phyloP scores from a whole-genome alignment of 225 moss, liverwort and hornwort species.

The Marchantia polymorpha region DNA sequence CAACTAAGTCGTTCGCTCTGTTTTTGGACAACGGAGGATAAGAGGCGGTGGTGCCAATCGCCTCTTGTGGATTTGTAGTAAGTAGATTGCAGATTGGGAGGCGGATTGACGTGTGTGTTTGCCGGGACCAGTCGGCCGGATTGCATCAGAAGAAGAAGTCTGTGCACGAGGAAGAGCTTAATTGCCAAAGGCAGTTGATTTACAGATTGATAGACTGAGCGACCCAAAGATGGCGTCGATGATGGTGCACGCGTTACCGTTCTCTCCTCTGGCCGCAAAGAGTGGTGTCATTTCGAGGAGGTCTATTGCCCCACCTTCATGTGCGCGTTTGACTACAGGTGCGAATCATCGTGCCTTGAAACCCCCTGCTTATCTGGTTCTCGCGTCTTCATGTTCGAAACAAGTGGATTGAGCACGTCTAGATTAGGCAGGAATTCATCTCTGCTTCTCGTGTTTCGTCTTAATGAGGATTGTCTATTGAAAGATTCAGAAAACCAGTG shows the following conservation, averaged over 20 bases:
- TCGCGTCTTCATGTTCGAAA: background rate
- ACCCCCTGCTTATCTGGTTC: background rate
- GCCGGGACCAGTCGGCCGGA: background rate
- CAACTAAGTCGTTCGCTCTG: too few relatives aligned
- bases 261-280: background rate
- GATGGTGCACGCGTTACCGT: background rate
- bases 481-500: too few relatives aligned
- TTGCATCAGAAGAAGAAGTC: background rate
- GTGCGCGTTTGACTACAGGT: background rate
- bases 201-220: background rate
- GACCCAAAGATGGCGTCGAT: background rate
- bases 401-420: background rate
- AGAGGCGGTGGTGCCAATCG: too few relatives aligned
- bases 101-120: background rate
- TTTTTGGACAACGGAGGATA: too few relatives aligned
- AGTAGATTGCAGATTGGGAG: background rate
- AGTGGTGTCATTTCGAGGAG: background rate
- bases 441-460: too few relatives aligned
- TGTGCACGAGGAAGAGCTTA: background rate
- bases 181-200: too few relatives aligned
- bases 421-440: too few relatives aligned
- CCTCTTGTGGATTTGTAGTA: background rate
- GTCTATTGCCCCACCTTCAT: background rate
- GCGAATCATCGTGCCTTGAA: background rate
- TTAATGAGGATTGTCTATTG: too few relatives aligned